A percentile compares a stretch with the other conserved stretches of the same genome.
phyloP scores from a whole-genome alignment of 345 rosid genomes.

The Sonneratia alba region DNA sequence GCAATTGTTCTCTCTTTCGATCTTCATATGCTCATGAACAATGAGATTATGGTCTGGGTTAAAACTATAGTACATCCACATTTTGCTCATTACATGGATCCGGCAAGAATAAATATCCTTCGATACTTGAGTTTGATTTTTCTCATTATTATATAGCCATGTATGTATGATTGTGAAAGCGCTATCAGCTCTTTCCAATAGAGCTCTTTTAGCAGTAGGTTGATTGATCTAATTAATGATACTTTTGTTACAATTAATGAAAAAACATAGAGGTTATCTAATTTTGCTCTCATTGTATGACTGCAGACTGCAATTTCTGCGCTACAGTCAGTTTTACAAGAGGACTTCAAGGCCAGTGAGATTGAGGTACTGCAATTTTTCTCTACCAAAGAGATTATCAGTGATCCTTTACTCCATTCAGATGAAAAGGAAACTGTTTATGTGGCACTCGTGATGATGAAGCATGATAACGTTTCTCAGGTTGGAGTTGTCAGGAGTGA shows the following conservation, averaged over 20 bases:
- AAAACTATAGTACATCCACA: not conserved
- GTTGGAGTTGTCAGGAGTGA: slow-evolving; percentile 59
- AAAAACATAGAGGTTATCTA: not conserved
- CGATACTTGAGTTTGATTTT: not conserved
- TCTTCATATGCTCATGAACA: not conserved
- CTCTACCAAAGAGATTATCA: not conserved
- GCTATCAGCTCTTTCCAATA: not conserved
- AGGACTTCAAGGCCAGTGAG: slow-evolving; percentile 65
- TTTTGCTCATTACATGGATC: not conserved
- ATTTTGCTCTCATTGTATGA: not conserved
- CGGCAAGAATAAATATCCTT: not conserved
- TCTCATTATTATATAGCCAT: not conserved
- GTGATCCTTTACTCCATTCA: not conserved
- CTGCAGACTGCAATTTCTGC: slow-evolving; percentile 55
- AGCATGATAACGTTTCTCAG: slow-evolving; percentile 11
- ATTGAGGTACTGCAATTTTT: slow-evolving; percentile 36
- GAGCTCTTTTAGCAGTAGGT: not conserved
- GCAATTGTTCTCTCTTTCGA: not conserved
- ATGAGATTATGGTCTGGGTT: not conserved
- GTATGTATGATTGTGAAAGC: not conserved
- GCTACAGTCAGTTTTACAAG: slow-evolving; percentile 60
- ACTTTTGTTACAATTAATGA: not conserved
- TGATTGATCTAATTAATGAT: not conserved
- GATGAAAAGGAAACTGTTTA: not conserved
- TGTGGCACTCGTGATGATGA: not conserved